These are phyloP conservation scores for Corylus heterophylla DNA, from an alignment of 306 rosid genomes.

Conservation along the genomic window DNA sequence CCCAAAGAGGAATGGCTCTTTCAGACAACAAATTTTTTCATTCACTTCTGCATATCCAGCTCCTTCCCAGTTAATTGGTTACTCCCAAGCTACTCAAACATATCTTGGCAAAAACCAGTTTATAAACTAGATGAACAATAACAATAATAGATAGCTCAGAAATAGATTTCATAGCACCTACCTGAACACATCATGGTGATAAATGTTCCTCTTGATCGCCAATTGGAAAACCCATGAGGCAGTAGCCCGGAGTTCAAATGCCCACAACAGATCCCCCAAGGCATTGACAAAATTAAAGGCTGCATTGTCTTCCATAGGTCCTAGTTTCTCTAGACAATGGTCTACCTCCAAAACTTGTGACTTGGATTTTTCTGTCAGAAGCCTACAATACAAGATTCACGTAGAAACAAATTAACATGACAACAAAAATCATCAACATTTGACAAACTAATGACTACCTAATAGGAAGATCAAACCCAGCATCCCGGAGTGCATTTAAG, in stretches of 20 bases:
- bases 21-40: not conserved
- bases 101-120: slow-evolving; percentile 13
- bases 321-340: slow-evolving; percentile 57
- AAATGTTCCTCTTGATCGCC: slow-evolving; percentile 78
- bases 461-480: slow-evolving; percentile 80
- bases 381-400: slow-evolving; percentile 47
- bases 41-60: not conserved
- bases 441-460: slow-evolving; percentile 48
- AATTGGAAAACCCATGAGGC: slow-evolving; percentile 96
- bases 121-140: slow-evolving; percentile 20
- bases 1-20: not conserved
- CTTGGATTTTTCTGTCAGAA: slow-evolving; percentile 76
- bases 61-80: slow-evolving; percentile 1
- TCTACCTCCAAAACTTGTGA: slow-evolving; percentile 66
- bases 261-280: slow-evolving; percentile 90
- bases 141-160: slow-evolving; percentile 9
- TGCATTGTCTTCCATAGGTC: slow-evolving; percentile 77
- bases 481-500: slow-evolving; percentile 60
- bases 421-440: not conserved
- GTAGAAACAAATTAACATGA: slow-evolving; percentile 21
- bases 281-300: slow-evolving; percentile 92
- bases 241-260: slow-evolving; percentile 88
- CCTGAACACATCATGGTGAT: slow-evolving; percentile 71
- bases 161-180: slow-evolving; percentile 31
- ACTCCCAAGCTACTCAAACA: not conserved